Evolutionary conservation across 192 early-diverging fungal genomes (phyloP).

Genomic region (Chytriomyces sp.): DNA sequence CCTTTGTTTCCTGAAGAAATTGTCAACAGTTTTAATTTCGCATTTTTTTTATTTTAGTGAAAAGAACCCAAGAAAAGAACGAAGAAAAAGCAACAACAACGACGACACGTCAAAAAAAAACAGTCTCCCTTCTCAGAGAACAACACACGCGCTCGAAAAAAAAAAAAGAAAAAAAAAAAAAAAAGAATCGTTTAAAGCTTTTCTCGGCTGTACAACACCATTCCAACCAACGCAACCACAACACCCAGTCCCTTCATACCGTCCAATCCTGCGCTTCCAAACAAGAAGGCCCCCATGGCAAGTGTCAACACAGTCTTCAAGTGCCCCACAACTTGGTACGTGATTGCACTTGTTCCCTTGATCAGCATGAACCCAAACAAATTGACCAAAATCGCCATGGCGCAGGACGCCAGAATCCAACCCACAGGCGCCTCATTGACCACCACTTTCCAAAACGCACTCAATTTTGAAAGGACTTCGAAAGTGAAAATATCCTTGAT

Average conservation of each 20-base stretch:
- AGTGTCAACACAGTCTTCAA: conserved; percentile 35
- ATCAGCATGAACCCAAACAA: conserved; percentile 33
- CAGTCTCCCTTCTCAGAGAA: conserved; percentile 1
- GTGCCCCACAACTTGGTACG: conserved; percentile 37
- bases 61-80: not conserved
- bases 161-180: not conserved
- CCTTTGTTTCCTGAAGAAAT: not conserved
- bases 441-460: not conserved
- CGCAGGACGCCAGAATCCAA: conserved; percentile 21
- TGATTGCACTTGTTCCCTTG: conserved; percentile 31
- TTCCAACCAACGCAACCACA: conserved; percentile 31
- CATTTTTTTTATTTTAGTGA: not conserved
- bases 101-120: not conserved
- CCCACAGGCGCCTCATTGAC: conserved; percentile 21
- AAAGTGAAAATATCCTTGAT: conserved; percentile 5
- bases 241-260: conserved; percentile 31
- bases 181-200: conserved; percentile 20
- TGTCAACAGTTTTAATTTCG: too few species aligned
- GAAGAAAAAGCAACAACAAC: not conserved
- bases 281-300: conserved; percentile 29
- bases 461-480: conserved; percentile 1
- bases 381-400: conserved; percentile 13
- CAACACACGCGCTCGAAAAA: not conserved
- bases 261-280: conserved; percentile 17
- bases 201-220: conserved; percentile 23